Conservation (phyloP, 2,329 filamentous ascomycete species). For the Clarireedia homoeocarpa region DNA sequence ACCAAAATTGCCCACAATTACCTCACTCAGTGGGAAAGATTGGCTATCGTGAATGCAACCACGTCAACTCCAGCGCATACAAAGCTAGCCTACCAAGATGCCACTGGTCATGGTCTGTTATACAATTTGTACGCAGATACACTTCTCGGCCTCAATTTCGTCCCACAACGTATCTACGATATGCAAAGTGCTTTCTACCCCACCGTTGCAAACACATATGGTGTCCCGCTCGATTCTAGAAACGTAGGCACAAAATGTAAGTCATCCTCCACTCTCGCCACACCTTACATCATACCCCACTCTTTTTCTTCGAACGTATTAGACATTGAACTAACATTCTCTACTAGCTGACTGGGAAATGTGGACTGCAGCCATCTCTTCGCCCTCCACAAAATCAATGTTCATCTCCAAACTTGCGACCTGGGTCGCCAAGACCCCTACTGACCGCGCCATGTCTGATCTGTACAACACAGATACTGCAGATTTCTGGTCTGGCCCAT, state of each 20-base stretch:
- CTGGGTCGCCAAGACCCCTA: constrained; percentile 70
- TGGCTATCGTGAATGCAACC: constrained; percentile 57
- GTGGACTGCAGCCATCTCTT: constrained; percentile 70
- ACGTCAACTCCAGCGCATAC: constrained; percentile 52
- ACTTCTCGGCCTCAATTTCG: constrained; percentile 68
- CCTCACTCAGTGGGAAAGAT: constrained; percentile 63
- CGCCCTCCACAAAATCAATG: constrained; percentile 48
- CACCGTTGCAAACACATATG: constrained; percentile 63
- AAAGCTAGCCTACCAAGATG: constrained; percentile 71
- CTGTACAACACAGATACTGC: constrained; percentile 66
- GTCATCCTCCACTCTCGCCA: background rate
- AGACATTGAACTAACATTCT: background rate
- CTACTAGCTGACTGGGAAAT: constrained; percentile 64
- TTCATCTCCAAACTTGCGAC: constrained; percentile 62
- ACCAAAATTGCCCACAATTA: constrained; percentile 58
- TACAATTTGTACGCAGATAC: constrained; percentile 83
- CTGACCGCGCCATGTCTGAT: constrained; percentile 67
- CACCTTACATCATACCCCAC: background rate
- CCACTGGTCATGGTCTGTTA: constrained; percentile 39
- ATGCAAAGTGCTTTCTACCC: constrained; percentile 73
- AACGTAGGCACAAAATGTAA: constrained; percentile 70
- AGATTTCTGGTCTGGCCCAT: constrained; percentile 38
- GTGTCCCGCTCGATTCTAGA: constrained; percentile 73
- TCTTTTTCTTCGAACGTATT: background rate
- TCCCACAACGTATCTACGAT: constrained; percentile 67